Evolutionary conservation across 495 filamentous ascomycete genomes (phyloP).

Genomic region (Platismatia glauca): DNA sequence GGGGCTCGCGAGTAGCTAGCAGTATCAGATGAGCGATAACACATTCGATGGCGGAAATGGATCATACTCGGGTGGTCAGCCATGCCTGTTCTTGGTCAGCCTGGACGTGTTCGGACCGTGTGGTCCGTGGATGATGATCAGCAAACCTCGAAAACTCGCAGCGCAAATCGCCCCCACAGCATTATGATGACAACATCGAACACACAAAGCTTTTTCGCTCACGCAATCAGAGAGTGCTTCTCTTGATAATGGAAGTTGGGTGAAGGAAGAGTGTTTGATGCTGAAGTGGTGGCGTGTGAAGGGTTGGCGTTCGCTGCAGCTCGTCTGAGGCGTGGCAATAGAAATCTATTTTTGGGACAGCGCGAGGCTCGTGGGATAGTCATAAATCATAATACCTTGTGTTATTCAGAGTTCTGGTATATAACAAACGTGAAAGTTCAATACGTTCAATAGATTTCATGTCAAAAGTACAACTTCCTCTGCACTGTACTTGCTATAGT

Average conservation of each 20-base stretch:
- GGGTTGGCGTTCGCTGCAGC: neutral
- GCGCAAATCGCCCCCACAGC: conserved; percentile 34
- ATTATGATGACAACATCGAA: conserved; percentile 15
- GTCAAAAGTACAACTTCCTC: too few relatives aligned
- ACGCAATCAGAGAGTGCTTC: neutral
- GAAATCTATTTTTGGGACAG: neutral
- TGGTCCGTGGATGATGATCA: neutral
- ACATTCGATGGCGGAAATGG: conserved; percentile 10
- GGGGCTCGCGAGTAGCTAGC: conserved; percentile 51
- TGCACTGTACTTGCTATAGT: too few relatives aligned
- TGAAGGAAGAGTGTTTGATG: neutral
- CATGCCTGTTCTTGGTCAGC: conserved; percentile 30
- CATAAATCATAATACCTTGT: too few relatives aligned
- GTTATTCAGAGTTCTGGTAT: too few relatives aligned
- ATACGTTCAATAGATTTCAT: too few relatives aligned
- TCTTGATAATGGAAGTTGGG: too few relatives aligned
- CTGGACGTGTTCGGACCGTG: neutral
- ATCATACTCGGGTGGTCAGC: conserved; percentile 36
- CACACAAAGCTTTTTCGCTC: neutral
- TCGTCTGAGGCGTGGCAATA: neutral
- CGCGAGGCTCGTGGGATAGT: neutral
- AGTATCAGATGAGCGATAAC: conserved; percentile 14
- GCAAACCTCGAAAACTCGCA: conserved; percentile 47
- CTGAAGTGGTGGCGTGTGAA: neutral
- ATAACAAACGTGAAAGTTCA: too few relatives aligned